These are phyloP conservation scores for Xylaria sp. DNA, from an alignment of 2,329 filamentous ascomycete genomes.

Conservation along the genomic window DNA sequence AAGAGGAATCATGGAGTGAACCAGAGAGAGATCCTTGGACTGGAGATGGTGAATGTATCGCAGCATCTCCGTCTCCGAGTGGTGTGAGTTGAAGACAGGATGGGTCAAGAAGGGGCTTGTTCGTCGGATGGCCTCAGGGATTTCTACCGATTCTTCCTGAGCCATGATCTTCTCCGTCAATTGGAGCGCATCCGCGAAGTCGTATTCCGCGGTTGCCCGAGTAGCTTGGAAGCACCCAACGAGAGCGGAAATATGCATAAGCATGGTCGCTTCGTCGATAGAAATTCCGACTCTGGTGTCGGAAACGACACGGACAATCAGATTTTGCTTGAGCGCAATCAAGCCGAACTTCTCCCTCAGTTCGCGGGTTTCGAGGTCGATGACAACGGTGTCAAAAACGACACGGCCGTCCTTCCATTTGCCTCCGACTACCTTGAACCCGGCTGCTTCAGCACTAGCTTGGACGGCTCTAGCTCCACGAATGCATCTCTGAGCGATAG, in stretches of 20 bases:
- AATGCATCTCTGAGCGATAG: constrained; percentile 74
- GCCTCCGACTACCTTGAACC: constrained; percentile 56
- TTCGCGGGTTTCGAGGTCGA: constrained; percentile 44
- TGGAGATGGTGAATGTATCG: constrained; percentile 91
- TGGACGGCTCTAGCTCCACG: constrained; percentile 66
- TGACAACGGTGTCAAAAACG: constrained; percentile 75
- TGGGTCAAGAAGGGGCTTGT: constrained; percentile 76
- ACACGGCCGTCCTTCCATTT: constrained; percentile 53
- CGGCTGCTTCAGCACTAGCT: constrained; percentile 55
- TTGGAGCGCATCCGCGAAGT: background rate
- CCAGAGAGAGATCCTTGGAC: constrained; percentile 88
- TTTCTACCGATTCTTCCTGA: constrained; percentile 35
- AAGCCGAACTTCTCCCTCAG: no score
- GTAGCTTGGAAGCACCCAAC: constrained; percentile 17
- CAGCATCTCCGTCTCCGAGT: constrained; percentile 90
- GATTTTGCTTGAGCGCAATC: constrained; percentile 36
- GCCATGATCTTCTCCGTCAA: constrained; percentile 33
- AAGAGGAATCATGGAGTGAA: constrained; percentile 95
- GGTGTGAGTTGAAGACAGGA: constrained; percentile 89
- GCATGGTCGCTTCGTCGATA: constrained; percentile 65
- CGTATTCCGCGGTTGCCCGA: background rate
- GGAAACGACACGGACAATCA: constrained; percentile 58
- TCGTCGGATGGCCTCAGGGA: constrained; percentile 60
- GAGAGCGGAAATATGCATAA: constrained; percentile 41
- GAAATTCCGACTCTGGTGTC: constrained; percentile 64